A percentile compares a stretch with the other conserved stretches of the same genome.
These are phyloP conservation scores for Mycosphaerella sp. DNA, from an alignment of 2,329 filamentous ascomycete genomes.

Conservation along the genomic window DNA sequence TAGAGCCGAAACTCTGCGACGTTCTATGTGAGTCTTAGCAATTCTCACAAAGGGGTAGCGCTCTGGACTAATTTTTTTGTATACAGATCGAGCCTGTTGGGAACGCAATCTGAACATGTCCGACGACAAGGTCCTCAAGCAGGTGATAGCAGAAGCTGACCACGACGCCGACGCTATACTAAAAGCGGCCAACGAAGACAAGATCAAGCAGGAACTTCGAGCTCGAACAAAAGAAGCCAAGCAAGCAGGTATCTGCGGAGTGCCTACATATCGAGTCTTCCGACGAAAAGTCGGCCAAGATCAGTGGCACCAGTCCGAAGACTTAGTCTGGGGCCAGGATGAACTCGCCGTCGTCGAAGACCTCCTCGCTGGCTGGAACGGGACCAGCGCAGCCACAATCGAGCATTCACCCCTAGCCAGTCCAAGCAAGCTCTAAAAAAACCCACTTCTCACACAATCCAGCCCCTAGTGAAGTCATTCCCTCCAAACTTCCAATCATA, in stretches of 20 bases:
- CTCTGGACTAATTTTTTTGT: constrained; percentile 1
- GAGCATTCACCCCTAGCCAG: background rate
- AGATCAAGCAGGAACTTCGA: constrained; percentile 20
- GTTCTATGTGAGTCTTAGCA: constrained; percentile 20
- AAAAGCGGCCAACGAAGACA: constrained; percentile 12
- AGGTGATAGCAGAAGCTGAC: constrained; percentile 20
- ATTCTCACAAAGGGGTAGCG: too few relatives aligned
- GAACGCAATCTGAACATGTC: constrained; percentile 25
- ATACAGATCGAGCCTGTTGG: constrained; percentile 22
- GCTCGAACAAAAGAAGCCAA: constrained; percentile 20
- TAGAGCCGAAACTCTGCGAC: constrained; percentile 15
- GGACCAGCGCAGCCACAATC: constrained; percentile 10
- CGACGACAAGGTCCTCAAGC: constrained; percentile 14
- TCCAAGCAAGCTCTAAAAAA: constrained; percentile 1
- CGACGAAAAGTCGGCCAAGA: constrained; percentile 9
- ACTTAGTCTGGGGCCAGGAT: constrained; percentile 26
- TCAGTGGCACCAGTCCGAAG: constrained; percentile 17
- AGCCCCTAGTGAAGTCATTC: constrained; percentile 9
- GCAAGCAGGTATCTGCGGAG: constrained; percentile 20
- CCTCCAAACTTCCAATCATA: constrained; percentile 16
- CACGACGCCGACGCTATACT: constrained; percentile 16
- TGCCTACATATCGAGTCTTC: constrained; percentile 23
- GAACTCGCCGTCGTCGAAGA: constrained; percentile 22
- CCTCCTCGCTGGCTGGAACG: constrained; percentile 22
- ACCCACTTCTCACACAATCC: constrained; percentile 2